phyloP scores from a whole-genome alignment of 495 filamentous ascomycete species.

The Penicillium malachiteum region DNA sequence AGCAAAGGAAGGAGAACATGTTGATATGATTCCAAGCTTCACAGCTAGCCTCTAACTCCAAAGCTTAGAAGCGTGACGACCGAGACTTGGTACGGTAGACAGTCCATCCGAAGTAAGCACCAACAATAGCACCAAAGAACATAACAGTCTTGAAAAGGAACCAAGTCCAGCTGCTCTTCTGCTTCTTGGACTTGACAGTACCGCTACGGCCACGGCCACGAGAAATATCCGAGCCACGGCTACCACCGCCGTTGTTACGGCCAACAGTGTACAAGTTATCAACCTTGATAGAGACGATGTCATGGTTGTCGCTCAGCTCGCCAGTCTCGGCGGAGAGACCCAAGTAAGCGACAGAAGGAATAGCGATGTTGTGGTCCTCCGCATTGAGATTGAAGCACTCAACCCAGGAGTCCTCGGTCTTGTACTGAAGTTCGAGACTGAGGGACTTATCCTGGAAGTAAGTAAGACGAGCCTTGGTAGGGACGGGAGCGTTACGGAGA shows the following conservation, averaged over 20 bases:
- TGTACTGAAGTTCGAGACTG: slow-evolving; percentile 91
- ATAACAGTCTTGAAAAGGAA: slow-evolving; percentile 84
- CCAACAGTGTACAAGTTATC: slow-evolving; percentile 82
- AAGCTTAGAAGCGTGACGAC: slow-evolving; percentile 70
- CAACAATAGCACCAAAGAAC: slow-evolving; percentile 66
- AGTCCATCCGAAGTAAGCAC: slow-evolving; percentile 81
- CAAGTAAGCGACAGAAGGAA: slow-evolving; percentile 89
- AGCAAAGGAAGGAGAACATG: not conserved
- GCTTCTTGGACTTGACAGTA: slow-evolving; percentile 24
- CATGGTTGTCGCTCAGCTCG: slow-evolving; percentile 96
- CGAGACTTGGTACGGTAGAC: slow-evolving; percentile 72
- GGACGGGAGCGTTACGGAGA: slow-evolving; percentile 70
- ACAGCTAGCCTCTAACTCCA: not conserved
- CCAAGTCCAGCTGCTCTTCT: slow-evolving; percentile 79
- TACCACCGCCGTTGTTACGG: slow-evolving; percentile 34
- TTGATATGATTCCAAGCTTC: no score
- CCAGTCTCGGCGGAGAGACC: slow-evolving; percentile 96
- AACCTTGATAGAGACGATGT: slow-evolving; percentile 84
- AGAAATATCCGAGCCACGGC: slow-evolving; percentile 34
- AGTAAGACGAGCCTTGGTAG: slow-evolving; percentile 84
- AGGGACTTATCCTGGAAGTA: slow-evolving; percentile 96
- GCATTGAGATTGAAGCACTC: slow-evolving; percentile 75
- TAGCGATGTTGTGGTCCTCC: slow-evolving; percentile 65
- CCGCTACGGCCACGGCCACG: slow-evolving; percentile 35
- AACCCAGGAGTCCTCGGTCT: slow-evolving; percentile 81